Evolutionary conservation across 1,139 yeast species (phyloP).

Genomic region (Spathaspora sp.): DNA sequence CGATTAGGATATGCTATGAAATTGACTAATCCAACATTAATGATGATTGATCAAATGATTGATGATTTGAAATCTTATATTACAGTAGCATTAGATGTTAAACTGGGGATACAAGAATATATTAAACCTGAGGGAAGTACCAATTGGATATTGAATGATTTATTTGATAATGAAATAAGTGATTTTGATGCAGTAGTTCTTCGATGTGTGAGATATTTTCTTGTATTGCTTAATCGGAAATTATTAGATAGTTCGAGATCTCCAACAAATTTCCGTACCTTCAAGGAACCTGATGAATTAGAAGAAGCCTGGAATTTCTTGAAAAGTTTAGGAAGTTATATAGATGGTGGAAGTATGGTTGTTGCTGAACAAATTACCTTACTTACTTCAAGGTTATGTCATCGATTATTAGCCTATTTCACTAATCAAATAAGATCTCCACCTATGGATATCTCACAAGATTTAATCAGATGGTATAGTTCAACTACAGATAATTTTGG

Average conservation of each 20-base stretch:
- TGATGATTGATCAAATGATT: slow-evolving; percentile 95
- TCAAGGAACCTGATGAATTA: slow-evolving; percentile 88
- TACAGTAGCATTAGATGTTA: slow-evolving; percentile 72
- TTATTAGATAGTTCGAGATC: slow-evolving; percentile 74
- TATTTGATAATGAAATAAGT: slow-evolving; percentile 53
- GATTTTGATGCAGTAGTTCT: slow-evolving; percentile 72
- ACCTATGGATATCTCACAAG: slow-evolving; percentile 46
- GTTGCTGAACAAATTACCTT: slow-evolving; percentile 76
- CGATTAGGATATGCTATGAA: slow-evolving; percentile 78
- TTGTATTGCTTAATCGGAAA: slow-evolving; percentile 71
- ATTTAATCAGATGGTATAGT: slow-evolving; percentile 77
- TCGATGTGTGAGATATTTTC: slow-evolving; percentile 71
- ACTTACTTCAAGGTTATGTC: slow-evolving; percentile 65
- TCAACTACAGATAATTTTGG: slow-evolving; percentile 84
- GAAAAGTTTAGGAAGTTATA: slow-evolving; percentile 66
- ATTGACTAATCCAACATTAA: slow-evolving; percentile 82
- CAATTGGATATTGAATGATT: slow-evolving; percentile 74
- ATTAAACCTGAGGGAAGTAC: slow-evolving; percentile 58
- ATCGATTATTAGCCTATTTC: slow-evolving; percentile 68
- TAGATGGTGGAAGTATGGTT: slow-evolving; percentile 83
- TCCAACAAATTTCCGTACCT: slow-evolving; percentile 68
- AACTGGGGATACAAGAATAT: slow-evolving; percentile 64
- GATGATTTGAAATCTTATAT: slow-evolving; percentile 82
- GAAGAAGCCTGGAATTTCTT: slow-evolving; percentile 77
- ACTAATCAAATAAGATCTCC: slow-evolving; percentile 72